These are phyloP conservation scores for Arachnopeziza araneosa DNA, from an alignment of 2,329 filamentous ascomycete genomes.

Conservation along the genomic window DNA sequence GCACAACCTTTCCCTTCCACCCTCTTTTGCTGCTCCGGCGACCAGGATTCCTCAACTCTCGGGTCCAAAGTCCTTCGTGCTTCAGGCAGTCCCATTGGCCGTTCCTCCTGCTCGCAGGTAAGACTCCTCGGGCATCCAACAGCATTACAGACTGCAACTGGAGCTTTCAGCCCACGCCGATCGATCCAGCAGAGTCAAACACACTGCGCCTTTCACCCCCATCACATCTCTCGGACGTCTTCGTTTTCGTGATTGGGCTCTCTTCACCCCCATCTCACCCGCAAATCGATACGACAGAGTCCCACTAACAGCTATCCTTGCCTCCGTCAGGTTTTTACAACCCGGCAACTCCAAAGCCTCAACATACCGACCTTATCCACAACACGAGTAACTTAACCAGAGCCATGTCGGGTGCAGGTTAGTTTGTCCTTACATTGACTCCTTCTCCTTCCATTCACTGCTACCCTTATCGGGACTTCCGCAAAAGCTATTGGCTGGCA, in stretches of 20 bases:
- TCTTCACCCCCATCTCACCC: conserved; percentile 4
- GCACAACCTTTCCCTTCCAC: background rate
- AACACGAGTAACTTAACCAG: conserved; percentile 7
- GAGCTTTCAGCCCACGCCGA: background rate
- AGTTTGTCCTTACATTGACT: conserved; percentile 11
- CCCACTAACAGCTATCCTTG: conserved; percentile 18
- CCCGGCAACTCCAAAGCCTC: conserved; percentile 1
- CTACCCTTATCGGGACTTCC: background rate
- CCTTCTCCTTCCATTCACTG: conserved; percentile 7
- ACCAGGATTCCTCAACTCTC: background rate
- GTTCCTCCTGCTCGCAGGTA: background rate
- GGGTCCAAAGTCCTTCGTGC: background rate
- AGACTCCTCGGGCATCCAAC: background rate
- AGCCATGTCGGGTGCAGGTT: conserved; percentile 21
- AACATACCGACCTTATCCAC: conserved; percentile 9
- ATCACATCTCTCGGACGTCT: background rate
- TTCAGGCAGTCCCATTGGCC: background rate
- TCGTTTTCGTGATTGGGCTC: conserved; percentile 1
- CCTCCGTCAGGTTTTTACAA: conserved; percentile 11
- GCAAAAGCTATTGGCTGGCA: background rate
- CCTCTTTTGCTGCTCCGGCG: background rate
- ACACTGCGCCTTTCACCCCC: background rate
- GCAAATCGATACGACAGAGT: conserved; percentile 8
- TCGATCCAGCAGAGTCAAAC: background rate
- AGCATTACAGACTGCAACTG: background rate